These are phyloP conservation scores for Suillus discolor DNA, from an alignment of 768 basidiomycete genomes.

Conservation along the genomic window DNA sequence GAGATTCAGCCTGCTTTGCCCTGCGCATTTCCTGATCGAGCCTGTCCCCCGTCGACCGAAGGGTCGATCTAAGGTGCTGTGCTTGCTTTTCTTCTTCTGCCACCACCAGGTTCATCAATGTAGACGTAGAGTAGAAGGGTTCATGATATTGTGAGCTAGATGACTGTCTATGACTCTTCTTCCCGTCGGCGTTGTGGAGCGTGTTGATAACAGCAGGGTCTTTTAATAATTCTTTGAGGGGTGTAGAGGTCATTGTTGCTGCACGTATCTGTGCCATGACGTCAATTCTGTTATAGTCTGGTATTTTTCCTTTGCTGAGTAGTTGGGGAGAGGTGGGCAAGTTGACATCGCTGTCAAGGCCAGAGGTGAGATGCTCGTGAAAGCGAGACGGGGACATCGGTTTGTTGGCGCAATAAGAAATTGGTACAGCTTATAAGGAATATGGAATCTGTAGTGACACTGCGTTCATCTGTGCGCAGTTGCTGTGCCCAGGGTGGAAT, in stretches of 20 bases:
- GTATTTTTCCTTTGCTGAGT: slow-evolving; percentile 6
- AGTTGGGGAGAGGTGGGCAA: slow-evolving; percentile 13
- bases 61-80: slow-evolving; percentile 54
- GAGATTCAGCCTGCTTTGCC: slow-evolving; percentile 51
- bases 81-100: slow-evolving; percentile 60
- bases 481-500: slow-evolving; percentile 4
- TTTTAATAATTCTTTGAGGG: slow-evolving; percentile 45
- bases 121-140: slow-evolving; percentile 33
- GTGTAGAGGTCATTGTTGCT: slow-evolving; percentile 47
- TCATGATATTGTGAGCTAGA: slow-evolving; percentile 43
- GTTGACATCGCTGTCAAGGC: slow-evolving; percentile 16
- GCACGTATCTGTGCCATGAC: slow-evolving; percentile 44
- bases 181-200: slow-evolving; percentile 32
- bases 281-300: slow-evolving; percentile 25
- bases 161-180: slow-evolving; percentile 33
- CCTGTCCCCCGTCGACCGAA: slow-evolving; percentile 52
- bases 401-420: slow-evolving; percentile 9
- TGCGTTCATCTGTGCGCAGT: slow-evolving; percentile 13
- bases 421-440: slow-evolving; percentile 12
- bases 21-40: slow-evolving; percentile 59
- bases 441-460: neutral
- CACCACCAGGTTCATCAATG: slow-evolving; percentile 45
- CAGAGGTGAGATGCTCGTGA: slow-evolving; percentile 31
- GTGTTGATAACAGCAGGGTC: slow-evolving; percentile 43
- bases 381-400: slow-evolving; percentile 33